Evolutionary conservation across 129 eudicot species (phyloP), one percentile per base, ranked within the genome.

Genomic region (Flaveria brownii): DNA sequence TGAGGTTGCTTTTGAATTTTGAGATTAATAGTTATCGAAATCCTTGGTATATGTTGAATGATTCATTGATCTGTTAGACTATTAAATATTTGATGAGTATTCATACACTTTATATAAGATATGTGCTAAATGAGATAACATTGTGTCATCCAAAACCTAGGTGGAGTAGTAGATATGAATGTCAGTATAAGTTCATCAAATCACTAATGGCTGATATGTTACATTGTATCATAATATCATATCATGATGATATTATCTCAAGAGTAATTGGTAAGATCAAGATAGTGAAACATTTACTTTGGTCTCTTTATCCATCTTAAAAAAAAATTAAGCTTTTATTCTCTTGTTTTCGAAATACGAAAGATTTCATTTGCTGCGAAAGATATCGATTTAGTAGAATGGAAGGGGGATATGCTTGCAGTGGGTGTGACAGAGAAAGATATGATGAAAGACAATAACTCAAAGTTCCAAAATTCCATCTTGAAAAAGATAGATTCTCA

Each of bases 381-480:
- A 91, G 99, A 91, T 57, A 70, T 78, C 42, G 87, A 94, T 82
- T 83, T 85, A 80, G 78, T 84, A 17, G 97, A 89, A 86, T 94
- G 99, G 99, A 94, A 94, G 75, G 99, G 97, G 36, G 99, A 91
- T 73, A 78, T 94, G 64, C 97, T 94, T 63, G 99, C 96, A 8
- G 90, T 94, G 2, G 97, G 96, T 66, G 94, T 87, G 68, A 70
- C 90, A n/a, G 99, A 94, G 87, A 89, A 87, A 78, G 97, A 94
- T 80, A 76, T 82, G 92, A 80, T 78, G 22, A 87, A 86, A 80
- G 96, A 87, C 52, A 84, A 60, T n/a, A 82, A 82, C 80, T 83
- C 87, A 47, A 94, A 94, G 61, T 94, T 89, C 82, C 85, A 87
- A 76, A 94, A 94, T 69, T 57, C 92, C 46, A 70, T 94, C 64